These are phyloP conservation scores for Phytophthora pluvialis DNA, from an alignment of 352 stramenopile genomes.

Conservation along the genomic window DNA sequence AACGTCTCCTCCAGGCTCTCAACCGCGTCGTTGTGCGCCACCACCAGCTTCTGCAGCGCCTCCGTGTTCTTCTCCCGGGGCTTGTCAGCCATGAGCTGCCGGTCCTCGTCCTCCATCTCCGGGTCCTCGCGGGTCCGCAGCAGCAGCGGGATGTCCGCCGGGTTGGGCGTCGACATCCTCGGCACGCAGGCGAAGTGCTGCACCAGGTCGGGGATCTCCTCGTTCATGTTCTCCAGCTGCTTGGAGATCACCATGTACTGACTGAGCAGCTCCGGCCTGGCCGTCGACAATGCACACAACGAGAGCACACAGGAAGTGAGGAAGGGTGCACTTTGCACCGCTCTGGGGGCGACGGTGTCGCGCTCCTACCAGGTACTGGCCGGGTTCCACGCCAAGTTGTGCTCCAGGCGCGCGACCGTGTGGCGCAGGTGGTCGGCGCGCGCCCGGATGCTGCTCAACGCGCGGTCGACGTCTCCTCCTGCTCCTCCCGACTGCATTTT, in stretches of 20 bases:
- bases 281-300: background rate
- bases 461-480: constrained; percentile 75
- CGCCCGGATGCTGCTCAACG: constrained; percentile 80
- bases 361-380: constrained; percentile 71
- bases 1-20: constrained; percentile 85
- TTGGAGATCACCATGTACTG: constrained; percentile 90
- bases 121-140: constrained; percentile 83
- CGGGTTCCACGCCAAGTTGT: constrained; percentile 83
- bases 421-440: constrained; percentile 83
- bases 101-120: constrained; percentile 86
- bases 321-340: background rate
- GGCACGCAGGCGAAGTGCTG: constrained; percentile 87
- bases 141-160: constrained; percentile 77
- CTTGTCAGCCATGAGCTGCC: constrained; percentile 75
- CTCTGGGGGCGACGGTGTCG: background rate
- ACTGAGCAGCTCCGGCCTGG: constrained; percentile 80
- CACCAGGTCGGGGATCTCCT: constrained; percentile 85
- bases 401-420: constrained; percentile 76
- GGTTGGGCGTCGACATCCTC: constrained; percentile 83
- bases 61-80: constrained; percentile 71
- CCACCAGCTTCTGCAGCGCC: constrained; percentile 66
- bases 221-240: constrained; percentile 90
- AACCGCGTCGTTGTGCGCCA: constrained; percentile 74
- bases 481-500: constrained; percentile 45
- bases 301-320: background rate